A percentile compares a stretch with the other conserved stretches of the same genome.
Conservation (phyloP, 2,329 filamentous ascomycete species). For the Xylaria arbuscula region DNA sequence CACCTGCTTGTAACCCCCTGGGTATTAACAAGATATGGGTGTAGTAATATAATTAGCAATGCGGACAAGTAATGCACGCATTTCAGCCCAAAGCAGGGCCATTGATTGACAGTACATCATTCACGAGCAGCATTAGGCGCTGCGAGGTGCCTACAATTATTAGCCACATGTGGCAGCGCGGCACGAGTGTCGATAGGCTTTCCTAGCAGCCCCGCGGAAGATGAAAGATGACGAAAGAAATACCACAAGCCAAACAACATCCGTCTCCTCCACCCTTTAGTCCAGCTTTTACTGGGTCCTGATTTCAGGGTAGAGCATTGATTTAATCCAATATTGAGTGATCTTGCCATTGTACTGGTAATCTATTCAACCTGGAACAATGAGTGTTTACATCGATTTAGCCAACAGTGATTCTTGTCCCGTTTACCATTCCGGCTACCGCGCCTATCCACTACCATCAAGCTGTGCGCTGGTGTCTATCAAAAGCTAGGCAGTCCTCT, state of each 20-base stretch:
- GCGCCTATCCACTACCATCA: conserved; percentile 5
- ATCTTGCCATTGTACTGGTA: not conserved
- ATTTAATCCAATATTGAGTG: not conserved
- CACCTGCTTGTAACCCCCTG: conserved; percentile 3
- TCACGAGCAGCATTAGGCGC: not conserved
- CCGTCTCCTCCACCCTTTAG: not conserved
- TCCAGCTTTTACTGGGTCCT: not conserved
- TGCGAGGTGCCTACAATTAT: not conserved
- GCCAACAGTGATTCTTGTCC: conserved; percentile 1
- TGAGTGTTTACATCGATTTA: not conserved
- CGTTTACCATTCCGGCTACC: conserved; percentile 4
- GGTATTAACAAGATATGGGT: not conserved
- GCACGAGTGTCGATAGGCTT: not conserved
- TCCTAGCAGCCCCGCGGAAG: conserved; percentile 31
- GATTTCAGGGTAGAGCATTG: not conserved
- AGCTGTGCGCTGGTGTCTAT: not conserved
- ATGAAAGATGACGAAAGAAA: conserved; percentile 32
- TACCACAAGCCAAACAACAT: not conserved
- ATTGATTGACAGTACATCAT: conserved; percentile 2
- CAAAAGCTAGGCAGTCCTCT: no score
- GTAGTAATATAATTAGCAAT: not conserved
- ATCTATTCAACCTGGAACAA: not conserved
- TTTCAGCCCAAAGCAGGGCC: not conserved
- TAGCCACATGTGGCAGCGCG: conserved; percentile 11
- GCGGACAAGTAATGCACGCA: not conserved